Percentiles rank a stretch among this genome's conserved stretches.
Conservation (phyloP, 129 eudicot genomes). For the Cynara cardunculus region DNA sequence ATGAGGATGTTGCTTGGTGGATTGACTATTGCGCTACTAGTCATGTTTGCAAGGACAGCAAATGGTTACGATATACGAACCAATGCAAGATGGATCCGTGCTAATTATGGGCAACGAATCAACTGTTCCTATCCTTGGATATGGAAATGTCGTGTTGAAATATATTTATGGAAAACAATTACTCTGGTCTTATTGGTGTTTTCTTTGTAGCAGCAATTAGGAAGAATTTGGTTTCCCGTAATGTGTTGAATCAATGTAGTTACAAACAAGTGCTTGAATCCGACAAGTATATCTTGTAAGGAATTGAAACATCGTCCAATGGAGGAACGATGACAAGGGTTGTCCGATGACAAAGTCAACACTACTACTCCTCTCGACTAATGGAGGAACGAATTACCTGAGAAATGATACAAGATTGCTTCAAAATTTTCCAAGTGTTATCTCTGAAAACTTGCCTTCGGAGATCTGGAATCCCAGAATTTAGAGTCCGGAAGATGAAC, state of each 20-base stretch:
- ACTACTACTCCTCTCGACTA: no score
- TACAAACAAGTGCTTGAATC: background rate
- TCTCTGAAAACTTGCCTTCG: no score
- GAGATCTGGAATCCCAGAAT: no score
- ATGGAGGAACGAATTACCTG: no score
- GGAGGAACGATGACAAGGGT: no score
- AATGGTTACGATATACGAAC: background rate
- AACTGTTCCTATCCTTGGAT: background rate
- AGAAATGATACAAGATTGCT: no score
- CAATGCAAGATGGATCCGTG: background rate
- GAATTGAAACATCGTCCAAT: background rate
- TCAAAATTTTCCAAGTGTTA: no score
- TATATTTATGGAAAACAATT: background rate
- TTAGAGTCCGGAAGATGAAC: no score
- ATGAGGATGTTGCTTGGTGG: background rate
- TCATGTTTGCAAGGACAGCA: background rate
- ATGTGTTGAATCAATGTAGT: background rate
- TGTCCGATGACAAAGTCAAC: no score
- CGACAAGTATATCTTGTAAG: background rate
- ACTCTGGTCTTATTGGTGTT: no score
- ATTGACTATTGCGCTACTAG: background rate
- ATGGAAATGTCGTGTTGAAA: background rate
- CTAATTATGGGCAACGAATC: background rate
- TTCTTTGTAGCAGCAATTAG: no score
- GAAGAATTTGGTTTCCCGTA: background rate